These are phyloP conservation scores for Thalassiosira ordinaria DNA, from an alignment of 352 stramenopile genomes.

Conservation along the genomic window DNA sequence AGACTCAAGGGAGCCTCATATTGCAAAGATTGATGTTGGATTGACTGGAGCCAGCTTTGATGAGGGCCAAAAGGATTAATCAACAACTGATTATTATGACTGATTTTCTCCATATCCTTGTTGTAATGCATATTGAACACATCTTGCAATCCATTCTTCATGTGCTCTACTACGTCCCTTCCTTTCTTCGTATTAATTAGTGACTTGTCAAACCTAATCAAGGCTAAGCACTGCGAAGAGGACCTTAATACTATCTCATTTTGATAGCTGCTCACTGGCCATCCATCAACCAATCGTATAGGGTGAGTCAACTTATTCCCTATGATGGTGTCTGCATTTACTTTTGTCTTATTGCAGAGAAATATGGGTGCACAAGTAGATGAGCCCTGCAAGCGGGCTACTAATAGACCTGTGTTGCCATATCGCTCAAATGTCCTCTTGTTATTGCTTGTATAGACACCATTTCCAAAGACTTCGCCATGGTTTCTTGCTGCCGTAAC, in stretches of 20 bases:
- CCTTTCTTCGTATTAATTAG: not conserved
- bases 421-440: constrained; percentile 21
- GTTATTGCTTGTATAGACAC: constrained; percentile 29
- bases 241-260: not conserved
- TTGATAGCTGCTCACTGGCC: not conserved
- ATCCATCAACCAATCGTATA: not conserved
- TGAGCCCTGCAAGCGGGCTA: constrained; percentile 6
- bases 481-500: constrained; percentile 1
- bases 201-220: not conserved
- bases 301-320: not conserved
- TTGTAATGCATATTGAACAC: not conserved
- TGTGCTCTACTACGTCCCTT: not conserved
- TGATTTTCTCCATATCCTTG: not conserved
- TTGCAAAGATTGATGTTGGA: not conserved
- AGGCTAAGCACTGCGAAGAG: not conserved
- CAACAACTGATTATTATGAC: not conserved
- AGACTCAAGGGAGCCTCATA: constrained; percentile 2
- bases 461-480: constrained; percentile 26
- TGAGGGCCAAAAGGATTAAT: not conserved
- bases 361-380: not conserved
- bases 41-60: not conserved
- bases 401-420: constrained; percentile 21
- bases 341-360: not conserved
- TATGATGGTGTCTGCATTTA: not conserved
- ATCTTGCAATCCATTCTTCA: not conserved